phyloP scores from a whole-genome alignment of 75 land plant genomes.

The Sequoiadendron giganteum region DNA sequence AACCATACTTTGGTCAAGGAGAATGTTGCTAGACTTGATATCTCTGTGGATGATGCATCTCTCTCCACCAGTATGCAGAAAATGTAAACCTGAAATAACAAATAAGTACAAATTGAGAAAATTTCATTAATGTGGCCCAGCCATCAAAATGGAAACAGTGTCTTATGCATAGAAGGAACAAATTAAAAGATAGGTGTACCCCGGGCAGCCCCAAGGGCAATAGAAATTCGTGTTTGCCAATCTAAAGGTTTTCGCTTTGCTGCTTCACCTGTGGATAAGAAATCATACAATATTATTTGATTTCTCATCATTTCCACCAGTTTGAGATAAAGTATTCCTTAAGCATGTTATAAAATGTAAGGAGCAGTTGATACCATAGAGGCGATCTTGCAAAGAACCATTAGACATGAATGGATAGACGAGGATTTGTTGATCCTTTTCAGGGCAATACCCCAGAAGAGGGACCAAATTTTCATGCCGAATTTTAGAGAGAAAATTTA shows the following conservation, averaged over 20 bases:
- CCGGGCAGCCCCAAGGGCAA: conserved; percentile 72
- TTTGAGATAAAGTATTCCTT: background rate
- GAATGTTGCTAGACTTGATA: conserved; percentile 80
- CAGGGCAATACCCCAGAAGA: conserved; percentile 64
- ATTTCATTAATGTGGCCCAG: background rate
- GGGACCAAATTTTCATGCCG: conserved; percentile 65
- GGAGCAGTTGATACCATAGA: conserved; percentile 45
- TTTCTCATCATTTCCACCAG: background rate
- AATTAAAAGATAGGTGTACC: conserved; percentile 23
- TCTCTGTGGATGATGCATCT: conserved; percentile 70
- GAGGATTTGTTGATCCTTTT: conserved; percentile 61
- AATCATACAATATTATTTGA: background rate
- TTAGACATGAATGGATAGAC: conserved; percentile 76
- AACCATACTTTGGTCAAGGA: conserved; percentile 62
- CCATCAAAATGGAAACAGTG: background rate
- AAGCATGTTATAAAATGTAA: background rate
- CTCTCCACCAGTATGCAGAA: conserved; percentile 49
- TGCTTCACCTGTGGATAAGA: conserved; percentile 39
- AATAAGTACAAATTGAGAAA: background rate
- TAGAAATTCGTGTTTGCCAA: conserved; percentile 65
- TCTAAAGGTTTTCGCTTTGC: conserved; percentile 53
- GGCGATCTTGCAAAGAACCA: conserved; percentile 71
- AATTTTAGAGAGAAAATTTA: conserved; percentile 45
- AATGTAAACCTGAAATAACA: conserved; percentile 50
- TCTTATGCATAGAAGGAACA: background rate